Conservation (phyloP, 2,329 filamentous ascomycete genomes). For the Metarhizium brunneum region DNA sequence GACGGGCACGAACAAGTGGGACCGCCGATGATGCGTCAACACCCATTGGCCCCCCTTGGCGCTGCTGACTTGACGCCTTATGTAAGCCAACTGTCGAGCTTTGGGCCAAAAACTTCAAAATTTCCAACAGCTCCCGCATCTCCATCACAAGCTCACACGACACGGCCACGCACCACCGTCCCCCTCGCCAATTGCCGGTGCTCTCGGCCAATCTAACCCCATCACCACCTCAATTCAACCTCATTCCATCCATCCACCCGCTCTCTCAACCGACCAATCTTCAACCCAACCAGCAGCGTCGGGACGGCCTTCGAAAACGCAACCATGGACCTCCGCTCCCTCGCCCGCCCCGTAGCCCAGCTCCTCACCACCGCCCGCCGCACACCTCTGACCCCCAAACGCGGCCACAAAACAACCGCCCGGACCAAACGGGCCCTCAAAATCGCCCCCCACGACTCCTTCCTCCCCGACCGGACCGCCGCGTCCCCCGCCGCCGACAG, state of each 20-base stretch:
- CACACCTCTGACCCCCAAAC: constrained; percentile 16
- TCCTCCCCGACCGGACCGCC: constrained; percentile 32
- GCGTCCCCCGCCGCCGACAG: constrained; percentile 22
- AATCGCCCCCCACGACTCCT: constrained; percentile 51
- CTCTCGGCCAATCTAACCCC: not conserved
- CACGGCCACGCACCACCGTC: not conserved
- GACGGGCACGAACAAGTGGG: too few relatives aligned
- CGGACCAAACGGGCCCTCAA: constrained; percentile 50
- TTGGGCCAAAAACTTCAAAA: constrained; percentile 1
- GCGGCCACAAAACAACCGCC: constrained; percentile 40
- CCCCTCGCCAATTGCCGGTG: not conserved
- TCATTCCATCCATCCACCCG: too few relatives aligned
- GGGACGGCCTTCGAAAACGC: not conserved
- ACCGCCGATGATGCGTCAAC: too few relatives aligned
- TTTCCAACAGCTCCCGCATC: not conserved
- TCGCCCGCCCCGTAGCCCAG: constrained; percentile 25
- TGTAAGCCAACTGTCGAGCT: not conserved
- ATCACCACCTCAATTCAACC: too few relatives aligned
- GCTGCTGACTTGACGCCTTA: not conserved
- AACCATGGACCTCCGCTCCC: constrained; percentile 26
- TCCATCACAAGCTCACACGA: not conserved
- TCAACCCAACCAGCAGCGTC: not conserved
- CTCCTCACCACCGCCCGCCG: constrained; percentile 19
- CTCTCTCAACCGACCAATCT: not conserved
- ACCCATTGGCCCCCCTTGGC: not conserved